Evolutionary conservation across 2,329 filamentous ascomycete species (phyloP).

Genomic region (Fonsecaea multimorphosa): DNA sequence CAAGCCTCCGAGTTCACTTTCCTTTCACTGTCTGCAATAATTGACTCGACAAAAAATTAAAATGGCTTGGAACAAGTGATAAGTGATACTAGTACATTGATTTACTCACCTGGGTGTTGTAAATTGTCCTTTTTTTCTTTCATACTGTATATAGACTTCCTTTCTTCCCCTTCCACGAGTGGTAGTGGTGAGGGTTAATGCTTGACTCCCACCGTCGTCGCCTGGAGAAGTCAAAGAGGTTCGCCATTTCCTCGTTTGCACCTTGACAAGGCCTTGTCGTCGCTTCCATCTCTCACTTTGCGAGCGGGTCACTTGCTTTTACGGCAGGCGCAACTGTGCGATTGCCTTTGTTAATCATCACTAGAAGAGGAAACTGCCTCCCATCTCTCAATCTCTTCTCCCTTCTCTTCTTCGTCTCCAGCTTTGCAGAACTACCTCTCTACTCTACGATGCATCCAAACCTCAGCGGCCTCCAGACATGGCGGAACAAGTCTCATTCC

Average conservation of each 20-base stretch:
- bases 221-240: not conserved
- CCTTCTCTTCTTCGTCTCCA: not conserved
- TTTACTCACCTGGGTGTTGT: not conserved
- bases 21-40: not conserved
- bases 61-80: not conserved
- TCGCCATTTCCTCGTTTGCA: not conserved
- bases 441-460: constrained; percentile 29
- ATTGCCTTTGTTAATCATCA: constrained; percentile 8
- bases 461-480: constrained; percentile 26
- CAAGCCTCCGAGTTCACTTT: not conserved
- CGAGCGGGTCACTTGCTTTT: not conserved
- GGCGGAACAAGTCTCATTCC: constrained; percentile 31
- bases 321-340: constrained; percentile 4
- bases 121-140: not conserved
- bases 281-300: not conserved
- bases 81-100: no score
- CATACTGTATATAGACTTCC: not conserved
- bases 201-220: not conserved
- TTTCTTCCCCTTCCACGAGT: not conserved
- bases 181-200: not conserved
- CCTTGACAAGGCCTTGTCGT: not conserved
- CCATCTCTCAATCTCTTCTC: not conserved
- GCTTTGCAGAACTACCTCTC: not conserved
- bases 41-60: not conserved
- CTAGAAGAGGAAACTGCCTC: constrained; percentile 8